Evolutionary conservation across 1,284 basidiomycete species (phyloP), one percentile per base, ranked within the genome.

Genomic region (Ceratobasidium sp.): DNA sequence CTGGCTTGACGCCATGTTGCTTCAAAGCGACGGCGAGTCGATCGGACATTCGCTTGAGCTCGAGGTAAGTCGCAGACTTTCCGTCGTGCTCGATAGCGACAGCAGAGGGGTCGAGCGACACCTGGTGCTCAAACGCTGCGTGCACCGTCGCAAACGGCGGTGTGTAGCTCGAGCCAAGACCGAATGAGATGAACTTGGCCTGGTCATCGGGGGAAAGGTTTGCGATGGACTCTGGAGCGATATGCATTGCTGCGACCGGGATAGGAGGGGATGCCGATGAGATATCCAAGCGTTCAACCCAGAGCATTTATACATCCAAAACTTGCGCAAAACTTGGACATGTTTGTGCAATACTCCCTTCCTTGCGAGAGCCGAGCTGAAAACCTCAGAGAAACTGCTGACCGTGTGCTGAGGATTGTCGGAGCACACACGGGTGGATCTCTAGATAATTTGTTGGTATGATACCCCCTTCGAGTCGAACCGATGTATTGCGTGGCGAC

Each of bases 81-180:
- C 84, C 84, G 67, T 87, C 86, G 81, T 90, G 87, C 82, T 89
- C 87, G 57, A 89, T 88, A 38, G 89, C 89, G 59, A 88, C 81
- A 23, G 84, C 83, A 74, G 86, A 81, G 10, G 89, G 87, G 71
- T 86, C 83, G 12, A 79, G 78, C 71, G 80, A 81, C 44, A 86
- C 88, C 80, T 88, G 85, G 79, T 84, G 83, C 75, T 88, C 87
- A 82, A 91, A 90, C n/a, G 89, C 90, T 79, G 89, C 87, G 80
- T 90, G 89, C 48, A 90, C 85, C 79, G 87, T 89, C 78, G 82
- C 81, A 82, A 88, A 90, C 16, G 88, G 86, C 48, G 84, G 80
- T 30, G 81, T 48, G 44, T 83, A 82, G 20, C 81, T 82, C 50
- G 84, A 81, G 48, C 88, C 89, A 54, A 86, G 84, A 52, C 88